Base-by-base conservation (phyloP, 2,329 filamentous ascomycete species). In the Calycina herbarum region DNA sequence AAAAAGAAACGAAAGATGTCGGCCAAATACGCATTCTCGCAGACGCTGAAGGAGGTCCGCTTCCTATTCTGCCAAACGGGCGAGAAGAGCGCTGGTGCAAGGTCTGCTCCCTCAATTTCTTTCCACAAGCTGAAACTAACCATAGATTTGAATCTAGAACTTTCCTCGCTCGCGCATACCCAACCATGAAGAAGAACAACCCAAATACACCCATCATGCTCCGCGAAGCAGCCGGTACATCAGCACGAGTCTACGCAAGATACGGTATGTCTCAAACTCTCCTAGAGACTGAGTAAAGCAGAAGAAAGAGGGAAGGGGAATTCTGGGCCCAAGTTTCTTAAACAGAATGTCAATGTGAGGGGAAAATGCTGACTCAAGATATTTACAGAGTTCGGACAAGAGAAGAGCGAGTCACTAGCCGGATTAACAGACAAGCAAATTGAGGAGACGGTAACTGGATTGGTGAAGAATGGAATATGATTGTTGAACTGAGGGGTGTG, bases 161-260 rank as follows among this genome's bases (percentile, higher is more conserved):
- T 35, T 99, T 99, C 82, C 85, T 99, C 72, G 90, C 89, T 71
- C 88, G 92, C 78, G 89, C 93, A 72, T 99, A 99, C 80, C 95
- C 95, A 58, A 95, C 92, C 67, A 98, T 99, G 94, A 99, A 99
- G 88, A 96, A 96, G 85, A 92, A 94, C 85, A 99, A 99, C 83
- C 95, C 95, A 65, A 83, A 91, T 79, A 94, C 86, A 59, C 95
- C 95, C 63, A 98, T 99, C 80, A 84, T 99, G 83, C 89, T 99
- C 76, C 92, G 95, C 77, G 95, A 98, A 83, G 95, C 94, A 62
- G 82, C 87, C 73, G 93, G 92, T 76, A 92, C 92, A 63, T 82
- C 91, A 77, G 94, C 95, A 70, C 90, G 88, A 79, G 87, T 99
- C 70, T 98, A 90, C 80, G 94, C 94, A 73, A 86, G 95, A 88